phyloP scores from a whole-genome alignment of 805 yeast species.

The Cyberlindnera bimundalis region DNA sequence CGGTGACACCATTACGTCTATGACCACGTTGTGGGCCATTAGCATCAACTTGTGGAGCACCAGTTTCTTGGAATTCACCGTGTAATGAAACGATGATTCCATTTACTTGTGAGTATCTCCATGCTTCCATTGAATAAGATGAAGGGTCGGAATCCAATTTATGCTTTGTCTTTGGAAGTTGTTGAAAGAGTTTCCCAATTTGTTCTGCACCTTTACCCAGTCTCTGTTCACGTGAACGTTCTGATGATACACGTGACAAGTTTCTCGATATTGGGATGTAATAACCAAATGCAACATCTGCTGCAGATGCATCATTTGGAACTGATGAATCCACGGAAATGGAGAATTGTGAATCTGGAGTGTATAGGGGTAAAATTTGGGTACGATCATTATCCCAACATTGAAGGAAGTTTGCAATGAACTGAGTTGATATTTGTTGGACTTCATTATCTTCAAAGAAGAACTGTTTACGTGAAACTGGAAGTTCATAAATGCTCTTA shows the following conservation, averaged over 20 bases:
- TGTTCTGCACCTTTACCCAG: conserved; percentile 66
- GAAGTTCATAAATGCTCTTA: conserved; percentile 47
- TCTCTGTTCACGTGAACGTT: conserved; percentile 53
- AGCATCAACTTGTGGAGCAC: conserved; percentile 44
- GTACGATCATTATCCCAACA: conserved; percentile 79
- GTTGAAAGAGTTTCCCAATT: conserved; percentile 57
- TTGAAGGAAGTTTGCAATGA: conserved; percentile 68
- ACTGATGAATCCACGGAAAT: conserved; percentile 69
- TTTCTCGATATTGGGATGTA: conserved; percentile 78
- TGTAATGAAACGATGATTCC: conserved; percentile 80
- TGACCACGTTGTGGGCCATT: conserved; percentile 22
- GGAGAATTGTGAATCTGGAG: conserved; percentile 82
- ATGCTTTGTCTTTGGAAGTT: conserved; percentile 79
- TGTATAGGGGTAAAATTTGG: conserved; percentile 70
- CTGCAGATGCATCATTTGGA: conserved; percentile 42
- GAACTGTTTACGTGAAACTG: conserved; percentile 53
- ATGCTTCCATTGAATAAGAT: conserved; percentile 72
- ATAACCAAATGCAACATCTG: conserved; percentile 51
- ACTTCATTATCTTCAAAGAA: conserved; percentile 80
- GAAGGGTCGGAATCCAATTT: conserved; percentile 58
- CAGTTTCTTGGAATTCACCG: conserved; percentile 77
- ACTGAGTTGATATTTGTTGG: conserved; percentile 69
- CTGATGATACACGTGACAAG: conserved; percentile 54
- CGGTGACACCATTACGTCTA: conserved; percentile 29
- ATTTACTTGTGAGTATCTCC: conserved; percentile 64